Evolutionary conservation across 495 filamentous ascomycete species (phyloP).

Genomic region (Penicillium paxilli): DNA sequence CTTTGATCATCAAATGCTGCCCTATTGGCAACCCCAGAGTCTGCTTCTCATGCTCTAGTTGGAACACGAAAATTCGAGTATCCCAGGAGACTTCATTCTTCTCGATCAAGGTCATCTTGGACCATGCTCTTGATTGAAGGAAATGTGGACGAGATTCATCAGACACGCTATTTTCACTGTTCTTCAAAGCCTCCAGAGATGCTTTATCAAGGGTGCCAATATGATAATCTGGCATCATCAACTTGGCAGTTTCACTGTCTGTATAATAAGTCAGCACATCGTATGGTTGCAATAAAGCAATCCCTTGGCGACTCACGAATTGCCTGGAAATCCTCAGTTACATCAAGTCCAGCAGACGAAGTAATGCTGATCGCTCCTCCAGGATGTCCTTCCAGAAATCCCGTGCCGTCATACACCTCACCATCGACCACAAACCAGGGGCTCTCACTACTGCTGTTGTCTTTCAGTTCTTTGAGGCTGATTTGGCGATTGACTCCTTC

Average conservation of each 20-base stretch:
- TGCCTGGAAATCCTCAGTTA: conserved; percentile 90
- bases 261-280: not conserved
- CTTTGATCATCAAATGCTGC: conserved; percentile 86
- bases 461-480: conserved; percentile 68
- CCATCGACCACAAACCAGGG: conserved; percentile 95
- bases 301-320: conserved; percentile 67
- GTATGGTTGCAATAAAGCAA: conserved; percentile 1
- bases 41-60: conserved; percentile 72
- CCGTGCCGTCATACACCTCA: conserved; percentile 88
- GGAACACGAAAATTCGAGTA: conserved; percentile 80
- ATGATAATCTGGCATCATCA: conserved; percentile 88
- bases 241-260: conserved; percentile 92
- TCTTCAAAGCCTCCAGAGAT: conserved; percentile 52
- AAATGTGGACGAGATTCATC: conserved; percentile 57
- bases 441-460: conserved; percentile 62
- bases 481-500: conserved; percentile 63
- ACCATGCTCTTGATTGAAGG: conserved; percentile 72
- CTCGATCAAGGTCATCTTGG: conserved; percentile 60
- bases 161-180: conserved; percentile 19
- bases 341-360: conserved; percentile 79
- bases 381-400: conserved; percentile 82
- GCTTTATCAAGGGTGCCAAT: conserved; percentile 72
- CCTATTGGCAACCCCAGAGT: conserved; percentile 79
- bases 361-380: conserved; percentile 88
- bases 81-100: conserved; percentile 75